Base-by-base conservation (phyloP, 2,329 filamentous ascomycete genomes). In the Lasiodiplodia sp. region DNA sequence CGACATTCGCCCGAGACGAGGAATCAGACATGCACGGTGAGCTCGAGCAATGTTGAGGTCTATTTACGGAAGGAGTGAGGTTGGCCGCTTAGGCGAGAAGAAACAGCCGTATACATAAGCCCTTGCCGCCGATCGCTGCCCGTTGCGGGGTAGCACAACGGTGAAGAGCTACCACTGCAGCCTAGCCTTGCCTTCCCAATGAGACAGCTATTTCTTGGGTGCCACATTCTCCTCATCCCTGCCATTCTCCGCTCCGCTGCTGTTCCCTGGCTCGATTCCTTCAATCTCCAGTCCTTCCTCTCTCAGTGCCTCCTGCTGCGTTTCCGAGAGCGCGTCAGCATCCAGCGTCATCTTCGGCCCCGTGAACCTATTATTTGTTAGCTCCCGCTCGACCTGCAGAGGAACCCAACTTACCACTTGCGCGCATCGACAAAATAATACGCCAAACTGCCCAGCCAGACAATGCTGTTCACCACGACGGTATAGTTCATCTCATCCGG, bases 401-500 rank as follows among this genome's bases (percentile, higher is more conserved):
- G 69, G 68, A 16, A 49, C 70, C 18, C 5, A 21, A n/a, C 25
- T 58, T n/a, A 68, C 82, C 86, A 88, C 74, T 88, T 89, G 67
- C 83, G 79, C 7, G 87, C 87, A 77, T 86, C 82, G 31, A 87
- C 71, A 70, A 81, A 81, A 73, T 89, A 89, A 75, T 89, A 89
- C 0, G 80, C 62, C 71, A 88, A 75, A 0, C 84, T 82, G 1
- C 86, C 86, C 16, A 84, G 78, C 88, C 88, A 90, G 1, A 90
- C 84, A 4, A 84, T 83, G 40, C 81, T 82, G 70, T 89, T 89
- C 69, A 90, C 86, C 0, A 89, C 87, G 2, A 89, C 82, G 0
- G 87, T 89, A 73, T 89, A 90, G 72, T 90, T 90, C 88, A 90
- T 89, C 18, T 77, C 77, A 51, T 83, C 70, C 0, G 81, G 75